These are phyloP conservation scores for Saccharomycopsis capsularis DNA, from an alignment of 805 yeast species.

Conservation along the genomic window DNA sequence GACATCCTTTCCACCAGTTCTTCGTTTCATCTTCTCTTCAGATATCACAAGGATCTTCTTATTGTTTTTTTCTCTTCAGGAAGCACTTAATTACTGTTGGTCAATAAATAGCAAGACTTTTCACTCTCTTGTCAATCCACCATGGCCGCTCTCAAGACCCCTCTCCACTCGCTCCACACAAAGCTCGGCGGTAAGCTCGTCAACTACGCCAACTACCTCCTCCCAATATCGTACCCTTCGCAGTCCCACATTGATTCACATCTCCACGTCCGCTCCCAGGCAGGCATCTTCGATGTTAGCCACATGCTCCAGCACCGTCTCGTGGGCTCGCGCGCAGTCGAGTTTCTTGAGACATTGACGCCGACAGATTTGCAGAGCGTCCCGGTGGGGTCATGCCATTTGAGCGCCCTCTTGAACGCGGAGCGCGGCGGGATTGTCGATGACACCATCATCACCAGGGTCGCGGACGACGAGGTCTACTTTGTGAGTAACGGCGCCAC, in stretches of 20 bases:
- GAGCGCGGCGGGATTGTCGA: slow-evolving; percentile 90
- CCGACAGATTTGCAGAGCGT: slow-evolving; percentile 69
- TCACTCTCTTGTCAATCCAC: background rate
- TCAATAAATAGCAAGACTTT: background rate
- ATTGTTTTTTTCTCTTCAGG: background rate
- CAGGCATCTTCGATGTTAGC: slow-evolving; percentile 92
- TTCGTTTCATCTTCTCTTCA: no score
- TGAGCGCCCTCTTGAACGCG: slow-evolving; percentile 64
- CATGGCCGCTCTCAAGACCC: slow-evolving; percentile 43
- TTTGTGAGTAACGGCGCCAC: slow-evolving; percentile 97
- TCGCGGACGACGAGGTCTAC: slow-evolving; percentile 56
- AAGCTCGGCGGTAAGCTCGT: slow-evolving; percentile 84
- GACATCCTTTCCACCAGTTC: no score
- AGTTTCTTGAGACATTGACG: slow-evolving; percentile 71
- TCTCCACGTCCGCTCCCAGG: slow-evolving; percentile 82
- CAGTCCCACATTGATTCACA: slow-evolving; percentile 90
- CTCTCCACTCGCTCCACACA: slow-evolving; percentile 74
- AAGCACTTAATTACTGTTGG: background rate
- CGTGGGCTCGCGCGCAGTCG: slow-evolving; percentile 58
- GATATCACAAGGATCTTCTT: no score
- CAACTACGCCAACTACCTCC: slow-evolving; percentile 91
- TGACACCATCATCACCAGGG: slow-evolving; percentile 79
- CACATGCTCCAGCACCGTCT: slow-evolving; percentile 93
- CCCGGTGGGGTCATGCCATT: slow-evolving; percentile 53
- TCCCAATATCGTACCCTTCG: slow-evolving; percentile 83